Percentiles rank a stretch among this genome's conserved stretches.
phyloP scores from a whole-genome alignment of 2,329 filamentous ascomycete genomes.

The Penicillium sp. region DNA sequence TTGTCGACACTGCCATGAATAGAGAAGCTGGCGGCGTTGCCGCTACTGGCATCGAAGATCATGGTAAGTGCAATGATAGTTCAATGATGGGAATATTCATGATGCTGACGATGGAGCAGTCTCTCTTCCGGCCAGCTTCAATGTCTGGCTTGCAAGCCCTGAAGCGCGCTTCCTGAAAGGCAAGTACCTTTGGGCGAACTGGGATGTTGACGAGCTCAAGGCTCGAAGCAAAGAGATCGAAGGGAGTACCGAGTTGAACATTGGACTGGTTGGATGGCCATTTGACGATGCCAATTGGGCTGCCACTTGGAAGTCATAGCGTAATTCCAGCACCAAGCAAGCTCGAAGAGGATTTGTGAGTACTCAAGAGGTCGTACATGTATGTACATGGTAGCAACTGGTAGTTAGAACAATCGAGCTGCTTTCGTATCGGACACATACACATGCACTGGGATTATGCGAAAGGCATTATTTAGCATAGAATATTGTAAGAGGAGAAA shows the following conservation, averaged over 20 bases:
- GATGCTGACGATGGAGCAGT: slow-evolving; percentile 1
- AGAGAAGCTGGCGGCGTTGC: slow-evolving; percentile 22
- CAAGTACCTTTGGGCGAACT: slow-evolving; percentile 50
- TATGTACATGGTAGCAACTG: too few species aligned
- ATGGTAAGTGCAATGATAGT: neutral
- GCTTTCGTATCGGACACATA: too few species aligned
- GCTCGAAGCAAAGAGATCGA: slow-evolving; percentile 36
- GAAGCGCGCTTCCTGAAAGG: slow-evolving; percentile 50
- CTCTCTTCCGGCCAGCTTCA: slow-evolving; percentile 42
- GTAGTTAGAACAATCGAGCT: too few species aligned
- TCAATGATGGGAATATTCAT: neutral
- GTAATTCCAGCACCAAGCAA: too few species aligned
- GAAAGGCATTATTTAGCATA: too few species aligned
- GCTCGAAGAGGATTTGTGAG: too few species aligned
- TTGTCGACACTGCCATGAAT: slow-evolving; percentile 27
- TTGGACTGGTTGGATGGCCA: slow-evolving; percentile 9
- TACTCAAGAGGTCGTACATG: too few species aligned
- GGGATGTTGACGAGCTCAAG: slow-evolving; percentile 53
- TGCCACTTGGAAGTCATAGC: too few species aligned
- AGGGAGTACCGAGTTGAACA: neutral
- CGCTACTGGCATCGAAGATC: slow-evolving; percentile 15
- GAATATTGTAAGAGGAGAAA: too few species aligned
- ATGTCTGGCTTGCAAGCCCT: slow-evolving; percentile 45
- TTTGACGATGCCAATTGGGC: too few species aligned
- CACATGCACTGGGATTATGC: too few species aligned